phyloP scores from a whole-genome alignment of 768 basidiomycete genomes.

The Russula compacta region DNA sequence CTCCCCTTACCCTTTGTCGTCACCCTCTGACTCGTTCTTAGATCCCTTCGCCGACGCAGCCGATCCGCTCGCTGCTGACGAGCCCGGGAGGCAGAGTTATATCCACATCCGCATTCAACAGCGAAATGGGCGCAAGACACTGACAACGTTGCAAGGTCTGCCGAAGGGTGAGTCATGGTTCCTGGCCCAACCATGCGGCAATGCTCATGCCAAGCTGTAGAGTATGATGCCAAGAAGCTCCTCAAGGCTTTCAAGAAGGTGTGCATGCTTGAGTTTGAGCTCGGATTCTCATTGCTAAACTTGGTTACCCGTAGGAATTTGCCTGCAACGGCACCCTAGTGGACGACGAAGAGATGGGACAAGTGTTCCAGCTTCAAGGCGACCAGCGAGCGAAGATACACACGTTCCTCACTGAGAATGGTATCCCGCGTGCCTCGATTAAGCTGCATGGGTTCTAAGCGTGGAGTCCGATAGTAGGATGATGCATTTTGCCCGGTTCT shows the following conservation, averaged over 20 bases:
- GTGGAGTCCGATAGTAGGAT: not conserved
- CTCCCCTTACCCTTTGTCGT: conserved; percentile 17
- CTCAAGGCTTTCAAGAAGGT: conserved; percentile 99
- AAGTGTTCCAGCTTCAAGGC: conserved; percentile 97
- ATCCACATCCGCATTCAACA: conserved; percentile 98
- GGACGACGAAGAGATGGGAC: conserved; percentile 90
- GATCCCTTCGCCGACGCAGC: conserved; percentile 97
- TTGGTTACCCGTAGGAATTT: conserved; percentile 59
- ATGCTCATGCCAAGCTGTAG: conserved; percentile 32
- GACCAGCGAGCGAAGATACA: conserved; percentile 92
- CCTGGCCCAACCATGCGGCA: conserved; percentile 10
- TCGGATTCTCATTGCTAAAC: conserved; percentile 5
- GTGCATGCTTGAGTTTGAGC: not conserved
- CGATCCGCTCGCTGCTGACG: conserved; percentile 64
- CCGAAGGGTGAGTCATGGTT: conserved; percentile 53
- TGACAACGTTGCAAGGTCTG: conserved; percentile 95
- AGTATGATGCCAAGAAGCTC: conserved; percentile 96
- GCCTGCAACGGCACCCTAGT: conserved; percentile 98
- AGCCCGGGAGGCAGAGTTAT: conserved; percentile 76
- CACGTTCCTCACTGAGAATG: conserved; percentile 77
- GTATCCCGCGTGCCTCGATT: conserved; percentile 66
- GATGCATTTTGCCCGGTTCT: conserved; percentile 1
- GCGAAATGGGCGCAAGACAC: conserved; percentile 96
- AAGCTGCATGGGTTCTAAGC: conserved; percentile 82
- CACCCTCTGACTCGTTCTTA: conserved; percentile 28